Conservation (phyloP, 805 yeast genomes). For the Jamesozyma spencerorum region DNA sequence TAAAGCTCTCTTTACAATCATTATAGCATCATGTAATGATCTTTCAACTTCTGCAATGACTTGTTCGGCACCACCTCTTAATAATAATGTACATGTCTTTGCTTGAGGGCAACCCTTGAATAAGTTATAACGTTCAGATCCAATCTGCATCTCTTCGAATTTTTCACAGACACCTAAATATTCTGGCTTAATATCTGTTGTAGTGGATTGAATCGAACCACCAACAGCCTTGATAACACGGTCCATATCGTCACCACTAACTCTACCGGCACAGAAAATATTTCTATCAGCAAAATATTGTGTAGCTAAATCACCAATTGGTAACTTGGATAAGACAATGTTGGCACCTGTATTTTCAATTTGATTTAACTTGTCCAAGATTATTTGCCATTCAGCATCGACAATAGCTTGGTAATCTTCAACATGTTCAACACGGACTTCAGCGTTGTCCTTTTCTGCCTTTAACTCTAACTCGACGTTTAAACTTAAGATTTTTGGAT, state of each 20-base stretch:
- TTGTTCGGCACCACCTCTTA: slow-evolving; percentile 98
- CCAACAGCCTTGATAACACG: slow-evolving; percentile 92
- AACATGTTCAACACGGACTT: slow-evolving; percentile 90
- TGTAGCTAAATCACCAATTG: slow-evolving; percentile 98
- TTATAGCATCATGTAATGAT: slow-evolving; percentile 94
- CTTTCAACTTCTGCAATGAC: slow-evolving; percentile 96
- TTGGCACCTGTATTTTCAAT: slow-evolving; percentile 81
- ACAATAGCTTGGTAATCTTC: slow-evolving; percentile 91
- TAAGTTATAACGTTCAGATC: slow-evolving; percentile 88
- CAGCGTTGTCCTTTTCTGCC: slow-evolving; percentile 98
- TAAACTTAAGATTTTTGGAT: slow-evolving; percentile 76
- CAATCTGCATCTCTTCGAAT: slow-evolving; percentile 93
- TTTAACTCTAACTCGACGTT: slow-evolving; percentile 93
- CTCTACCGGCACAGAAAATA: slow-evolving; percentile 96
- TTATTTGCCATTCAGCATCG: slow-evolving; percentile 98
- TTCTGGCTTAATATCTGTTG: slow-evolving; percentile 55
- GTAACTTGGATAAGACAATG: slow-evolving; percentile 86
- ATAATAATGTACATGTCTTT: slow-evolving; percentile 82
- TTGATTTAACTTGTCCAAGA: slow-evolving; percentile 73
- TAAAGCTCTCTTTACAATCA: slow-evolving; percentile 94
- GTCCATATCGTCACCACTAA: slow-evolving; percentile 78
- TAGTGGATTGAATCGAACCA: slow-evolving; percentile 74
- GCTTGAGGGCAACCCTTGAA: slow-evolving; percentile 90
- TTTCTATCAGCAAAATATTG: slow-evolving; percentile 95
- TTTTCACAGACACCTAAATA: slow-evolving; percentile 76